phyloP scores from a whole-genome alignment of 257 asterid species.

The Ligustrum vulgare region DNA sequence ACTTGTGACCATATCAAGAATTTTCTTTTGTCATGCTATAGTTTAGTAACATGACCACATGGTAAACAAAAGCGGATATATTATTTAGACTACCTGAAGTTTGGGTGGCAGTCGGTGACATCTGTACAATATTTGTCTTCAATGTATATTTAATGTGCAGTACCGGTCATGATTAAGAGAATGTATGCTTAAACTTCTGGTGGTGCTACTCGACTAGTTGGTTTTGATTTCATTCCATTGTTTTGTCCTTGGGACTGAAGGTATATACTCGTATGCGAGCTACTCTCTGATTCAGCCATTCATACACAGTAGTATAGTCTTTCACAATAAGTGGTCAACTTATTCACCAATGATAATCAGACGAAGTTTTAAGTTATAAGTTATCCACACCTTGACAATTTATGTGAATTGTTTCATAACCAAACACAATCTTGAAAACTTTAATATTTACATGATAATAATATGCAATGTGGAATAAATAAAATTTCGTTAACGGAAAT shows the following conservation, averaged over 20 bases:
- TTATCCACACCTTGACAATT: neutral
- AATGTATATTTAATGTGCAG: neutral
- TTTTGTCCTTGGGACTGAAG: neutral
- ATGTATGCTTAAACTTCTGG: neutral
- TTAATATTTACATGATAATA: neutral
- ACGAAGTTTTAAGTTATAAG: neutral
- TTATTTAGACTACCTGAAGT: neutral
- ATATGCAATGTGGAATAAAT: neutral
- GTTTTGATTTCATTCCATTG: neutral
- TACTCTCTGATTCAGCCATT: neutral
- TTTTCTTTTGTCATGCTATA: constrained; percentile 3
- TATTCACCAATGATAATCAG: neutral
- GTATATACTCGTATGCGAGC: neutral
- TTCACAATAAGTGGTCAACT: neutral
- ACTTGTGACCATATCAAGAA: neutral
- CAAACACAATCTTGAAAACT: neutral
- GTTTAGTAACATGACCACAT: neutral
- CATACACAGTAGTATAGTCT: neutral
- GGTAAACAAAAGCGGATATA: neutral
- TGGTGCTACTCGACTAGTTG: neutral
- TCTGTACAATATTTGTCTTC: neutral
- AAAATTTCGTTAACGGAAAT: too few species aligned
- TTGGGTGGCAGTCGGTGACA: neutral
- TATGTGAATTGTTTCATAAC: neutral
- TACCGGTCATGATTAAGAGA: neutral